These are phyloP conservation scores for Colletotrichum aenigma DNA, from an alignment of 2,329 filamentous ascomycete species.

Conservation along the genomic window DNA sequence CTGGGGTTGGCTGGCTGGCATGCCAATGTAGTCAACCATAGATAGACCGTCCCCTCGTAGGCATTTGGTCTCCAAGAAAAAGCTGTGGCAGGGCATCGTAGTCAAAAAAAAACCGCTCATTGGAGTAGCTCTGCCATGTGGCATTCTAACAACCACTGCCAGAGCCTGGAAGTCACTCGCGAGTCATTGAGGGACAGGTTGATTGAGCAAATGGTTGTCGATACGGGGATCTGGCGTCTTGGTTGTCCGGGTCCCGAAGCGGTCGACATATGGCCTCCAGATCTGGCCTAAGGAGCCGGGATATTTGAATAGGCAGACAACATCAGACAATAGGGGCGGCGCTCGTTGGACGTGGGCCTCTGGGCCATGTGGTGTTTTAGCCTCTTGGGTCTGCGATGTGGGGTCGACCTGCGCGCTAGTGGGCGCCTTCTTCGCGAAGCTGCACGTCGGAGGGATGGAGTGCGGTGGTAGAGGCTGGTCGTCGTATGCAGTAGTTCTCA, in stretches of 20 bases:
- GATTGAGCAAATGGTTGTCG: neutral
- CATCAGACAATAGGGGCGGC: neutral
- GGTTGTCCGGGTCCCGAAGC: neutral
- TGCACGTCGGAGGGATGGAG: neutral
- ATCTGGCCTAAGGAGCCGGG: neutral
- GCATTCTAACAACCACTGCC: neutral
- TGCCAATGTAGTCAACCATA: neutral
- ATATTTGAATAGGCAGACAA: neutral
- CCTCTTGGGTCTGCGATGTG: slow-evolving; percentile 12
- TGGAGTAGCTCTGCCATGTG: neutral
- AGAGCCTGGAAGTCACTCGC: neutral
- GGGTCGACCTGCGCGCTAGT: neutral
- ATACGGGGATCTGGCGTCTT: neutral
- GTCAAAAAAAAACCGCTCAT: neutral
- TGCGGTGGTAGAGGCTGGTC: neutral
- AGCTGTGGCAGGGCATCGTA: neutral
- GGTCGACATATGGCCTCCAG: neutral
- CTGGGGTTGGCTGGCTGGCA: neutral
- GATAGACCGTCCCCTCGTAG: neutral
- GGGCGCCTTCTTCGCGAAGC: neutral
- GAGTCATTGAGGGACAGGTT: slow-evolving; percentile 1
- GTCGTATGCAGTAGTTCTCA: neutral
- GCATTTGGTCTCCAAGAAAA: neutral
- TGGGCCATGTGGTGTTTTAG: slow-evolving; percentile 17
- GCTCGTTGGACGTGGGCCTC: neutral